Conservation (phyloP, 805 yeast genomes). For the Lipomyces yamadae region DNA sequence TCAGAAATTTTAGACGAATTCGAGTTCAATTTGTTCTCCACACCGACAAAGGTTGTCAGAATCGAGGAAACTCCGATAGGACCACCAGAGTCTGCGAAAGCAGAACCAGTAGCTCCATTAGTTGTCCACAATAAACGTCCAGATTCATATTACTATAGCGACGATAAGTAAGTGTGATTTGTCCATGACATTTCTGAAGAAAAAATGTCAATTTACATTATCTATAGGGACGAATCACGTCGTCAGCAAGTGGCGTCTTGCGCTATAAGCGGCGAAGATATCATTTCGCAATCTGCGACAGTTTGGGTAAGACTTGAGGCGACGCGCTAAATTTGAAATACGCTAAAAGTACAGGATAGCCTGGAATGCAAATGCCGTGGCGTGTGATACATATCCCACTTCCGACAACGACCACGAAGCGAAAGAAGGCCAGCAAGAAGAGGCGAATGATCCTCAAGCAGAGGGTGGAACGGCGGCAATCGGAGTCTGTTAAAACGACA, state of each 20-base stretch:
- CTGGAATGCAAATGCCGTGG: slow-evolving; percentile 30
- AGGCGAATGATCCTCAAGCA: slow-evolving; percentile 21
- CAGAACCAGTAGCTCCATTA: slow-evolving; percentile 17
- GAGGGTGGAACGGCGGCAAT: neutral
- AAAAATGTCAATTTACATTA: neutral
- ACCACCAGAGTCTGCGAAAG: slow-evolving; percentile 4
- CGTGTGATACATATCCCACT: slow-evolving; percentile 26
- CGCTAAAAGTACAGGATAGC: slow-evolving; percentile 8
- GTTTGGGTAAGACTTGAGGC: slow-evolving; percentile 17
- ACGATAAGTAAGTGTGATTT: slow-evolving; percentile 15
- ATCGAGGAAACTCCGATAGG: slow-evolving; percentile 15
- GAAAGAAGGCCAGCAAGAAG: slow-evolving; percentile 27
- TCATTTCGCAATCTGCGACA: slow-evolving; percentile 19
- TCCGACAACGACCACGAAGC: slow-evolving; percentile 6
- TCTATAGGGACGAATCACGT: slow-evolving; percentile 14
- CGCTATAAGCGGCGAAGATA: slow-evolving; percentile 30
- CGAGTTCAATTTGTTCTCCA: slow-evolving; percentile 30
- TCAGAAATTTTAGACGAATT: slow-evolving; percentile 18
- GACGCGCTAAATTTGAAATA: neutral
- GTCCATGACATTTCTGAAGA: neutral
- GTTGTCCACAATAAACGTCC: slow-evolving; percentile 31
- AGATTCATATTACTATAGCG: slow-evolving; percentile 28
- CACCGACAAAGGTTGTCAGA: slow-evolving; percentile 14
- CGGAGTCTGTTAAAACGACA: neutral
- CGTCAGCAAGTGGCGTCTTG: slow-evolving; percentile 7